Base-by-base conservation (phyloP, 2,329 filamentous ascomycete genomes). In the Ramularia collo-cygni region DNA sequence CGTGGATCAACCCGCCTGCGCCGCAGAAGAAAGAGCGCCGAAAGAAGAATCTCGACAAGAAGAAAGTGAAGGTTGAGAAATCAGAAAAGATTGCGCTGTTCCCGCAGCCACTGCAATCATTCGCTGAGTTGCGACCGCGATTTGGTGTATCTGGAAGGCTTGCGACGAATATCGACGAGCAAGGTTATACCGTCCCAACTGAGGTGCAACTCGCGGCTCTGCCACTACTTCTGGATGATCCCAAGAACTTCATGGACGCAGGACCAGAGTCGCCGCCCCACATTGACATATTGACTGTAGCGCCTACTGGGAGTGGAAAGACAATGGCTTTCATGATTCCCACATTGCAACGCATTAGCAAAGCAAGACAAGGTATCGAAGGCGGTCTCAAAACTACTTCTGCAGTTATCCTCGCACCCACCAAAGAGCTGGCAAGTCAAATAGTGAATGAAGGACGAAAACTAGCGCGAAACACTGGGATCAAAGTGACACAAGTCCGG, bases 301-400 rank as follows among this genome's bases (percentile, higher is more conserved):
- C 92, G 3, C 92, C 92, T 1, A 98, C 92, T 0, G 92, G 92
- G 16, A 96, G 90, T 61, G 92, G 92, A 31, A 98, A 98, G 70
- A 98, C 92, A 0, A 70, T 98, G 48, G 87, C 88, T 13, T 98
- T 95, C 56, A 65, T 96, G 54, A 84, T 98, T 29, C 89, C 90
- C 0, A 74, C 88, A 3, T 79, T 98, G 53, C 83, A 94, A 57
- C 75, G 77, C 32, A 79, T 94, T 13, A 49, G 63, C n/a, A 50
- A 52, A 3, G 50, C 60, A 29, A 52, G 52, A 14, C 60, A 59
- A 21, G 43, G 46, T 6, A 35, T 43, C n/a, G 19, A 43, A 12
- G 27, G 37, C n/a, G 17, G 27, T 10, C 24, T 35, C 3, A 44
- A 44, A 43, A 26, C 48, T 3, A 59, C 62, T 16, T 57, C 58